These are phyloP conservation scores for Aphanomyces invadans DNA, from an alignment of 352 stramenopile species.

Conservation along the genomic window DNA sequence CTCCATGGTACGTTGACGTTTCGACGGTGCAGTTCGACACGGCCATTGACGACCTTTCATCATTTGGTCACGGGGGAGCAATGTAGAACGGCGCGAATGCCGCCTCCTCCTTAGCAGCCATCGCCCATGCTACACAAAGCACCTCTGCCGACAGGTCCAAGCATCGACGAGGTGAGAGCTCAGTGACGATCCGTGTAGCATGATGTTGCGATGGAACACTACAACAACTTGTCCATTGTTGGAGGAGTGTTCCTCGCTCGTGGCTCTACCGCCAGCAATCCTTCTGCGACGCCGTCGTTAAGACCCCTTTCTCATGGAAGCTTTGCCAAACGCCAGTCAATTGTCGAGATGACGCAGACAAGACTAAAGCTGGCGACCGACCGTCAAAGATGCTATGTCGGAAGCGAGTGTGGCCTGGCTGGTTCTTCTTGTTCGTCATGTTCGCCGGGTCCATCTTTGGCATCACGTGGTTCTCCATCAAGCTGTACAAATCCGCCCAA, in stretches of 20 bases:
- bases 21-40: no score
- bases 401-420: constrained; percentile 71
- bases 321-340: constrained; percentile 26
- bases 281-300: not conserved
- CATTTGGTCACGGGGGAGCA: not conserved
- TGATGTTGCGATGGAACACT: not conserved
- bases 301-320: constrained; percentile 27
- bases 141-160: not conserved
- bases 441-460: constrained; percentile 36
- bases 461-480: constrained; percentile 58
- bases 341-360: constrained; percentile 34
- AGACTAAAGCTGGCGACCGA: constrained; percentile 41
- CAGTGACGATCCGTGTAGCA: not conserved
- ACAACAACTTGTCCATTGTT: not conserved
- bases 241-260: not conserved
- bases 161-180: not conserved
- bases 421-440: constrained; percentile 57
- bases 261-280: not conserved
- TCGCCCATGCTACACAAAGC: not conserved
- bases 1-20: no score
- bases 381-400: constrained; percentile 39
- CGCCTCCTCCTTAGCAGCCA: not conserved
- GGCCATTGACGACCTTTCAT: not conserved
- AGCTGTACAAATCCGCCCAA: constrained; percentile 57
- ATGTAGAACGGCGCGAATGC: not conserved